phyloP scores from a whole-genome alignment of 768 basidiomycete genomes.

The Hemileccinum rubropunctum region DNA sequence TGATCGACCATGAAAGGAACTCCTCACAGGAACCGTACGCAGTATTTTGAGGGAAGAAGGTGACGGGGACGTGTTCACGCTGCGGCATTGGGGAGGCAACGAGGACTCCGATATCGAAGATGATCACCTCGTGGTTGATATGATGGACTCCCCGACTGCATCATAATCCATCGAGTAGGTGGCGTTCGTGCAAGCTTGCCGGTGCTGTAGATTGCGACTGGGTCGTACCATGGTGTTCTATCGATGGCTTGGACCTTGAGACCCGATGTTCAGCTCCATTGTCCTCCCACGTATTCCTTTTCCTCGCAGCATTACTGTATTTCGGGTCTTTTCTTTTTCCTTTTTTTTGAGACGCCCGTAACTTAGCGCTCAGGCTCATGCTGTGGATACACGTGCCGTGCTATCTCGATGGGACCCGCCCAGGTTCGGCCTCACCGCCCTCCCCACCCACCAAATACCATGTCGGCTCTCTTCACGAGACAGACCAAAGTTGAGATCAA shows the following conservation, averaged over 20 bases:
- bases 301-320: slow-evolving; percentile 1
- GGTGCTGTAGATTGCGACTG: slow-evolving; percentile 10
- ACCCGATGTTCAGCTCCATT: not conserved
- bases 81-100: slow-evolving; percentile 38
- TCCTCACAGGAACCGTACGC: slow-evolving; percentile 9
- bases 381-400: slow-evolving; percentile 16
- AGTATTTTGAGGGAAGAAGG: slow-evolving; percentile 65
- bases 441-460: not conserved
- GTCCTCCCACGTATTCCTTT: not conserved
- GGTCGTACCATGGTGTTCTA: too few species aligned
- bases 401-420: slow-evolving; percentile 4
- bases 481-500: slow-evolving; percentile 44
- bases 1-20: not conserved
- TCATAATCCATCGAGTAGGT: slow-evolving; percentile 7
- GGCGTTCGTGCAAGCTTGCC: not conserved
- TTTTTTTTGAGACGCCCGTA: not conserved
- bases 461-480: slow-evolving; percentile 8
- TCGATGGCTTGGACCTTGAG: too few species aligned
- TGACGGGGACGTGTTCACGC: slow-evolving; percentile 50
- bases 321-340: too few species aligned
- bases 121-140: slow-evolving; percentile 19
- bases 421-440: not conserved
- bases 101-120: slow-evolving; percentile 26
- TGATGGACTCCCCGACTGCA: slow-evolving; percentile 21
- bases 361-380: slow-evolving; percentile 9